A percentile compares a stretch with the other conserved stretches of the same genome.
Evolutionary conservation across 164 flowering plant genomes (phyloP).

Genomic region (Sextonia rubra): DNA sequence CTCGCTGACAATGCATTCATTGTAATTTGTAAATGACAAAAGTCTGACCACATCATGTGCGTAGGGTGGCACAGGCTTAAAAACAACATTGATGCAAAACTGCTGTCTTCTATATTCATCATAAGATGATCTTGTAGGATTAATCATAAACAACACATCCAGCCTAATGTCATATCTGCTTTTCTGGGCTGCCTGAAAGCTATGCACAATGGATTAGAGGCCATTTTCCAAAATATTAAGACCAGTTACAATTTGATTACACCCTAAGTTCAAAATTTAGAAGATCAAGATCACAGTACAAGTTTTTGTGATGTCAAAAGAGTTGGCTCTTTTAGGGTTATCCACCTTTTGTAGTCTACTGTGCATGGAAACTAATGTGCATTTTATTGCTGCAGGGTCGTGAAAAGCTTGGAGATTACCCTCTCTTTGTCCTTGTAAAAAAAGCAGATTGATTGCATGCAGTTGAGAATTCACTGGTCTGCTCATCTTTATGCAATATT

Average conservation of each 20-base stretch:
- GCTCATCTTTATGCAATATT: not conserved
- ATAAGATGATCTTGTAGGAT: too few relatives aligned
- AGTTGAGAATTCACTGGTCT: not conserved
- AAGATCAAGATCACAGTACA: not conserved
- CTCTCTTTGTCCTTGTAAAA: constrained; percentile 11
- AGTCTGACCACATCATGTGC: too few relatives aligned
- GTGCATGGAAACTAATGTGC: not conserved
- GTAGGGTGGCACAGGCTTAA: too few relatives aligned
- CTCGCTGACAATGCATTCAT: too few relatives aligned
- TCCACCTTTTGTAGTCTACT: not conserved
- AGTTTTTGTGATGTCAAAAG: not conserved
- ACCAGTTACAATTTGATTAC: not conserved
- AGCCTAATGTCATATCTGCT: too few relatives aligned
- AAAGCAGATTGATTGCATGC: not conserved
- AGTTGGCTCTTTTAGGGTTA: too few relatives aligned
- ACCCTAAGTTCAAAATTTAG: not conserved
- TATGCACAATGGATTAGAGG: too few relatives aligned
- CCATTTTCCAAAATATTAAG: not conserved
- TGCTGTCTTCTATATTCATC: too few relatives aligned
- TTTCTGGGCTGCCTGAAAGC: too few relatives aligned
- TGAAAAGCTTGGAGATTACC: constrained; percentile 4
- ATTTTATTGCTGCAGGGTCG: constrained; percentile 6
- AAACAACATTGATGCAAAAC: too few relatives aligned
- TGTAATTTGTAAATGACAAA: too few relatives aligned
- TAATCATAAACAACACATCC: too few relatives aligned